A percentile compares a stretch with the other conserved stretches of the same genome.
Evolutionary conservation across 805 yeast species (phyloP).

Genomic region (Ogataea trehalophila): DNA sequence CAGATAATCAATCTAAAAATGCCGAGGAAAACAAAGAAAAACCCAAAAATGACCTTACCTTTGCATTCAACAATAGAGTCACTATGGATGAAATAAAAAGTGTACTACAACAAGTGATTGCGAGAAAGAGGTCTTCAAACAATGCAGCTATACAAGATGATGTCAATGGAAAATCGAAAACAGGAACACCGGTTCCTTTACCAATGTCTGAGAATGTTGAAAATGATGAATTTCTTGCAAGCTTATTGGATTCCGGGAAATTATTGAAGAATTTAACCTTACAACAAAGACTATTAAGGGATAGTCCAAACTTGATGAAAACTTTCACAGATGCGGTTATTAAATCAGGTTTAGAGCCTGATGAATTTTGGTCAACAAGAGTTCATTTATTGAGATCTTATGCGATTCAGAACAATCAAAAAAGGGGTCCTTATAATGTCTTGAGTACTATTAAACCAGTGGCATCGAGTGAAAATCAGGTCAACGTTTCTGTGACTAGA

Average conservation of each 20-base stretch:
- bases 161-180: conserved; percentile 25
- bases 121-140: conserved; percentile 49
- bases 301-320: conserved; percentile 62
- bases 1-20: conserved; percentile 14
- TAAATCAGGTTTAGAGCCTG: conserved; percentile 66
- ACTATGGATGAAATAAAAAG: conserved; percentile 74
- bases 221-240: conserved; percentile 27
- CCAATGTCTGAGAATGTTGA: conserved; percentile 10
- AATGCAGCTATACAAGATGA: conserved; percentile 14
- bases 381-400: conserved; percentile 75
- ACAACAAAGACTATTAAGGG: conserved; percentile 72
- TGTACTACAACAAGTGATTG: conserved; percentile 61
- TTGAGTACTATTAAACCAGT: conserved; percentile 90
- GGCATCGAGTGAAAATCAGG: conserved; percentile 88
- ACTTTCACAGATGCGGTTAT: conserved; percentile 88
- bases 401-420: conserved; percentile 80
- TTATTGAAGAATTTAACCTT: conserved; percentile 67
- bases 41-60: conserved; percentile 31
- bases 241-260: conserved; percentile 48
- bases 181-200: conserved; percentile 3
- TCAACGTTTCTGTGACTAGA: conserved; percentile 85
- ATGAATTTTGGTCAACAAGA: conserved; percentile 84
- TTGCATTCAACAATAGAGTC: conserved; percentile 65
- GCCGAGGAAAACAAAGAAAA: conserved; percentile 14
- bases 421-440: conserved; percentile 90